phyloP scores from a whole-genome alignment of 208 protist species.

The Sergeia podlipaevii region DNA sequence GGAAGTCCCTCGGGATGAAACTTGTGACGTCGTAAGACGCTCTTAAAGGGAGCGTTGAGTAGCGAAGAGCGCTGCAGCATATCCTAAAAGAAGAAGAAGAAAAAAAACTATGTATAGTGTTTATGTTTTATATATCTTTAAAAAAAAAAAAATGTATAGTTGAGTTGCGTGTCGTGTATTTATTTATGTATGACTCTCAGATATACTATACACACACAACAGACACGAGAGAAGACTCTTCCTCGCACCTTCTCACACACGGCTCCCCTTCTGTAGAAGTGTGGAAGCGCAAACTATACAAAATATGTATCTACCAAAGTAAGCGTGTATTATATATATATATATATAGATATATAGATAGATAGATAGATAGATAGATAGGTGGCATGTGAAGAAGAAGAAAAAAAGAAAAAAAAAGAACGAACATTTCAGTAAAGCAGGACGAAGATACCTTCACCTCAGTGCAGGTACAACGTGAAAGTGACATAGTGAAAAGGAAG shows the following conservation, averaged over 20 bases:
- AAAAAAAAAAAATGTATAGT: constrained; percentile 26
- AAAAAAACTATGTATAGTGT: no score
- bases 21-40: constrained; percentile 89
- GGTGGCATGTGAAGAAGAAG: background rate
- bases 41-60: constrained; percentile 72
- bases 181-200: no score
- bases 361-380: background rate
- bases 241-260: background rate
- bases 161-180: no score
- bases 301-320: constrained; percentile 1
- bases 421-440: constrained; percentile 8
- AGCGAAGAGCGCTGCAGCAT: constrained; percentile 54
- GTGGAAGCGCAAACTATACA: background rate
- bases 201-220: constrained; percentile 1
- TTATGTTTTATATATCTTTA: no score
- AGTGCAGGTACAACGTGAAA: background rate
- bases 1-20: constrained; percentile 82
- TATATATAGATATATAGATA: constrained; percentile 16
- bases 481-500: background rate
- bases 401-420: background rate
- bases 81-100: background rate
- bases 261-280: no score
- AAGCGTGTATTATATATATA: constrained; percentile 10
- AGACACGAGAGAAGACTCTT: background rate
- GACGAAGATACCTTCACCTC: background rate